These are phyloP conservation scores for Boletus mariae DNA, from an alignment of 1,284 basidiomycete genomes.

Conservation along the genomic window DNA sequence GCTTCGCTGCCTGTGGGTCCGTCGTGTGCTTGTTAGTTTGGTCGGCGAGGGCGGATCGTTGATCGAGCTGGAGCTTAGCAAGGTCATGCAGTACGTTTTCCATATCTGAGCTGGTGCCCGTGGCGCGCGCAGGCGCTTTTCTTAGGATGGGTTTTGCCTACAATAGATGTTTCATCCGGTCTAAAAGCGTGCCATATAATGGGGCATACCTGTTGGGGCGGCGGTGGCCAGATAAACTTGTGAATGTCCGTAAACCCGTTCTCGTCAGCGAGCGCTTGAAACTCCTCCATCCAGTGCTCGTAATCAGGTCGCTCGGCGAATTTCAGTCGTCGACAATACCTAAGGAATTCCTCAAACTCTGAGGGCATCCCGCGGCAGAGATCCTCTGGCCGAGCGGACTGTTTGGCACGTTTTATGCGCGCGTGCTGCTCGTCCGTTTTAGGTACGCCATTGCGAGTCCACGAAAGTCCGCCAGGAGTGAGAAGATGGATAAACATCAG, in stretches of 20 bases:
- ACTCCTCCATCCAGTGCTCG: conserved; percentile 54
- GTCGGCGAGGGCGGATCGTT: conserved; percentile 48
- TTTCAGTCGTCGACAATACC: conserved; percentile 62
- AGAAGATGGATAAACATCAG: conserved; percentile 76
- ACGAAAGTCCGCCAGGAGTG: conserved; percentile 67
- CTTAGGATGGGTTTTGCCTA: conserved; percentile 27
- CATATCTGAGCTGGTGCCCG: conserved; percentile 39
- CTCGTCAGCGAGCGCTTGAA: conserved; percentile 54
- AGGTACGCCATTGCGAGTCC: conserved; percentile 74
- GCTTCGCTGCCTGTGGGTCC: conserved; percentile 33
- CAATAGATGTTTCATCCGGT: not conserved
- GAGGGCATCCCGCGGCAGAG: conserved; percentile 65
- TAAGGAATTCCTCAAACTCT: conserved; percentile 71
- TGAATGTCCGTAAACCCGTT: conserved; percentile 55
- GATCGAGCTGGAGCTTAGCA: conserved; percentile 52
- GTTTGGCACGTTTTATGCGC: conserved; percentile 59
- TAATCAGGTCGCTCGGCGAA: conserved; percentile 70
- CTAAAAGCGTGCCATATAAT: not conserved
- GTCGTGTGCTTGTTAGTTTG: conserved; percentile 42
- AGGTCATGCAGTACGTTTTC: conserved; percentile 55
- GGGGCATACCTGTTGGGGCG: conserved; percentile 31
- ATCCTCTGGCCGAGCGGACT: conserved; percentile 53
- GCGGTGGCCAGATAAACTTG: conserved; percentile 69
- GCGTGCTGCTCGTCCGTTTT: conserved; percentile 61
- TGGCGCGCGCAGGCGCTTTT: conserved; percentile 30